phyloP scores from a whole-genome alignment of 768 basidiomycete genomes.

The Agaricus blazei region DNA sequence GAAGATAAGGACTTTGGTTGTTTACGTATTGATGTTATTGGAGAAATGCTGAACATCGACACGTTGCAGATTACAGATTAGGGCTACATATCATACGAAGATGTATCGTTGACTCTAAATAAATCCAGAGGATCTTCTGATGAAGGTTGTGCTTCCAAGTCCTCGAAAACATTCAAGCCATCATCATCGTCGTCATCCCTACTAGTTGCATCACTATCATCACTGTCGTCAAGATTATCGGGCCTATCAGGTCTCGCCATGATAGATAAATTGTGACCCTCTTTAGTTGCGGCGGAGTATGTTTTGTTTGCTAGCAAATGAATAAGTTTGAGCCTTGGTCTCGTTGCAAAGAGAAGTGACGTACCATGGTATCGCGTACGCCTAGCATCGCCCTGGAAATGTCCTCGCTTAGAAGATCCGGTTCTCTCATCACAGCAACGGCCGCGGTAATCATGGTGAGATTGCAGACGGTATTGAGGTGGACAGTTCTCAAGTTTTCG shows the following conservation, averaged over 20 bases:
- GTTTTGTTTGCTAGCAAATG: too few species aligned
- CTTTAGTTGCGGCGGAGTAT: too few species aligned
- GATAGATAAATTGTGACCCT: not conserved
- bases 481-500: conserved; percentile 6
- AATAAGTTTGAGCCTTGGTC: too few species aligned
- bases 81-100: conserved; percentile 12
- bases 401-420: not conserved
- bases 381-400: not conserved
- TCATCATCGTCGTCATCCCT: not conserved
- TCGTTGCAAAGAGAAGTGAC: too few species aligned
- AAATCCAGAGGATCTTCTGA: conserved; percentile 51
- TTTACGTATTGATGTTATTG: not conserved
- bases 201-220: not conserved
- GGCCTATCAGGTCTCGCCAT: not conserved
- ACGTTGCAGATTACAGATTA: not conserved
- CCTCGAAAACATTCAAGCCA: not conserved
- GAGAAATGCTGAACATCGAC: conserved; percentile 5
- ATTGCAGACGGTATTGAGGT: not conserved
- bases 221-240: not conserved
- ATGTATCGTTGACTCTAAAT: conserved; percentile 33
- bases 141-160: not conserved
- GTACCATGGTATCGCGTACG: too few species aligned
- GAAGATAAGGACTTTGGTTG: not conserved
- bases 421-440: not conserved
- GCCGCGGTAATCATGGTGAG: not conserved